Evolutionary conservation across 148 eudicot genomes (phyloP).

Genomic region (Vaccinium corymbosum): DNA sequence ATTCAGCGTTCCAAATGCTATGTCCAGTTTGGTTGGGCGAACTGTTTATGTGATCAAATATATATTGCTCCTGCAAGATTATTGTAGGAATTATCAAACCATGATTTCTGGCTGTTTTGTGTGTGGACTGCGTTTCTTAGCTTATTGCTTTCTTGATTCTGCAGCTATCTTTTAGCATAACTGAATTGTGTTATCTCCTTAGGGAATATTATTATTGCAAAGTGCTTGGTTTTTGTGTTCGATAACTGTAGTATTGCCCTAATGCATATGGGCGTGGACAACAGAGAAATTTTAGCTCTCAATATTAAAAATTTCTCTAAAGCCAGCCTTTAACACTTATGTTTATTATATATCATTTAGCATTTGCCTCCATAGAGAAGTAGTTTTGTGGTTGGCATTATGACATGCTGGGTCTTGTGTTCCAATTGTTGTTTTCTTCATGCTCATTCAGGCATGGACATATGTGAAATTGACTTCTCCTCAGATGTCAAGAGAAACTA

Average conservation of each 20-base stretch:
- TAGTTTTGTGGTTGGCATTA: not conserved
- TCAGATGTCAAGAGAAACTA: conserved; percentile 86
- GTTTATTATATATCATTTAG: not conserved
- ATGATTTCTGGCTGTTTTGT: conserved; percentile 4
- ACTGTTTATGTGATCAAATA: not conserved
- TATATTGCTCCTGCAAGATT: not conserved
- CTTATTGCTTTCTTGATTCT: not conserved
- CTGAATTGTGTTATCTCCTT: not conserved
- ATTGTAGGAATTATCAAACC: not conserved
- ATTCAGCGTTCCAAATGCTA: not conserved
- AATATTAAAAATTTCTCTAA: conserved; percentile 55
- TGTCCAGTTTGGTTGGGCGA: not conserved
- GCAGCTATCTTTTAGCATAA: not conserved
- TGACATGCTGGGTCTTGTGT: conserved; percentile 10
- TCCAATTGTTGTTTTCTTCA: conserved; percentile 9
- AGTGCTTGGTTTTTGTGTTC: not conserved
- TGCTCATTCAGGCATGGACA: conserved; percentile 64
- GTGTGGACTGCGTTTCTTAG: not conserved
- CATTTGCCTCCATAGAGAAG: not conserved
- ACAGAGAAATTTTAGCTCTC: conserved; percentile 69
- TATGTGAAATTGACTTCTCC: conserved; percentile 94
- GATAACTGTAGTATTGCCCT: not conserved
- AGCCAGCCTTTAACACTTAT: conserved; percentile 33
- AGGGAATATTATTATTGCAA: not conserved
- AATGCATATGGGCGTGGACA: conserved; percentile 48